Evolutionary conservation across 192 early-diverging fungal genomes (phyloP).

Genomic region (Backusella tarrabulga): DNA sequence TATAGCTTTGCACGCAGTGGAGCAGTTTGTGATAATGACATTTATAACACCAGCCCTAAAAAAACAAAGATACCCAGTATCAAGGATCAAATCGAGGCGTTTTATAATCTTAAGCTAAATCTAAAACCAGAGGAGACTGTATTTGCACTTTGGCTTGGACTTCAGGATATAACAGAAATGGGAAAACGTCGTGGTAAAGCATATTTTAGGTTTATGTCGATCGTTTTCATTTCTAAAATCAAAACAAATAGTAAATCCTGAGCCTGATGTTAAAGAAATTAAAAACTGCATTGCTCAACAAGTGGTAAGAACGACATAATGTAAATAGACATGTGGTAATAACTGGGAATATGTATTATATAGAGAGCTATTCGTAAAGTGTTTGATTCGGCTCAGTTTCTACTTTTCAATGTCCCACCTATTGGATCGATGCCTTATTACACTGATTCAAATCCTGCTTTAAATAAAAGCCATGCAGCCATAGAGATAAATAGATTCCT

Average conservation of each 20-base stretch:
- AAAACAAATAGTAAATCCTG: not conserved
- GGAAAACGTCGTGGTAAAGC: slow-evolving; percentile 12
- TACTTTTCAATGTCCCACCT: slow-evolving; percentile 29
- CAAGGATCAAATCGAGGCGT: slow-evolving; percentile 29
- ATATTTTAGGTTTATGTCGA: not conserved
- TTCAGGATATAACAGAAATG: slow-evolving; percentile 26
- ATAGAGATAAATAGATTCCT: slow-evolving; percentile 12
- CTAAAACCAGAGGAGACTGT: slow-evolving; percentile 33
- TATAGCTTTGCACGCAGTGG: slow-evolving; percentile 35
- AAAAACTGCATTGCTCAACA: slow-evolving; percentile 14
- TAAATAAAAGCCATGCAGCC: not conserved
- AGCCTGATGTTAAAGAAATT: slow-evolving; percentile 14
- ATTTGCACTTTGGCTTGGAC: slow-evolving; percentile 33
- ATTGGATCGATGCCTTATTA: slow-evolving; percentile 26
- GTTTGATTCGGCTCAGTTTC: slow-evolving; percentile 19
- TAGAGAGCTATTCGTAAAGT: slow-evolving; percentile 19
- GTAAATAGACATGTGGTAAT: not conserved
- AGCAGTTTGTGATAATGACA: slow-evolving; percentile 29
- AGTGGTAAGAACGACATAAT: slow-evolving; percentile 11
- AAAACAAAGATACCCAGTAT: slow-evolving; percentile 17
- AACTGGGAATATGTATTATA: not conserved
- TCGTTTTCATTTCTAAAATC: not conserved
- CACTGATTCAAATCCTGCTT: not conserved
- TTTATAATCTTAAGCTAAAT: slow-evolving; percentile 16
- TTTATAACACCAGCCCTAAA: slow-evolving; percentile 15